These are phyloP conservation scores for Clitopilus hobsonii DNA, from an alignment of 768 basidiomycete genomes.

Conservation along the genomic window DNA sequence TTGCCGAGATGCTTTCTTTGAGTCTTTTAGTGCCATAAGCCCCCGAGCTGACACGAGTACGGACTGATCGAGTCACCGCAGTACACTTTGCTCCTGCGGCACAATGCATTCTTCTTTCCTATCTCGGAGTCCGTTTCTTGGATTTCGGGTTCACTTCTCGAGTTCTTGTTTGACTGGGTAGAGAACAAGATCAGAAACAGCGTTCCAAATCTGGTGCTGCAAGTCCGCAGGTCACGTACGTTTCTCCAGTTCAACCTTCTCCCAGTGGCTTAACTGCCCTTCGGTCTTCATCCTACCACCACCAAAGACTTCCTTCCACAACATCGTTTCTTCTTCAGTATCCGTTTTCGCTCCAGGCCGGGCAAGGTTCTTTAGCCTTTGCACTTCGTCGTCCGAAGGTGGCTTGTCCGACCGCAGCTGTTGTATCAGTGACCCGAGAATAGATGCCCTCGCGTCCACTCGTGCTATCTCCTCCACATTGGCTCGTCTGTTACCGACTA, in stretches of 20 bases:
- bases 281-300: slow-evolving; percentile 29
- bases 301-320: slow-evolving; percentile 49
- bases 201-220: too few species aligned
- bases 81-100: too few species aligned
- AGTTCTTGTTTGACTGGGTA: slow-evolving; percentile 8
- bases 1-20: too few species aligned
- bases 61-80: too few species aligned
- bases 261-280: slow-evolving; percentile 28
- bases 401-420: slow-evolving; percentile 44
- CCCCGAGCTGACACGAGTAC: too few species aligned
- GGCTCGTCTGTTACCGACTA: slow-evolving; percentile 47
- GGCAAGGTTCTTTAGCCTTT: slow-evolving; percentile 50
- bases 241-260: slow-evolving; percentile 31
- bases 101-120: background rate
- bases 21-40: too few species aligned
- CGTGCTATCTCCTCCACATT: slow-evolving; percentile 52
- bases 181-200: background rate
- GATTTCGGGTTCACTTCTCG: slow-evolving; percentile 6
- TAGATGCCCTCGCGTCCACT: slow-evolving; percentile 52
- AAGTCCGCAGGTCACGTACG: slow-evolving; percentile 19
- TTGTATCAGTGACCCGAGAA: slow-evolving; percentile 54
- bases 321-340: slow-evolving; percentile 20
- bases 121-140: background rate
- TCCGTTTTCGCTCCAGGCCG: slow-evolving; percentile 16
- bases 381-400: slow-evolving; percentile 47